Evolutionary conservation across 345 rosid species (phyloP), one percentile per base, ranked within the genome.

Genomic region (Brassica carinata): DNA sequence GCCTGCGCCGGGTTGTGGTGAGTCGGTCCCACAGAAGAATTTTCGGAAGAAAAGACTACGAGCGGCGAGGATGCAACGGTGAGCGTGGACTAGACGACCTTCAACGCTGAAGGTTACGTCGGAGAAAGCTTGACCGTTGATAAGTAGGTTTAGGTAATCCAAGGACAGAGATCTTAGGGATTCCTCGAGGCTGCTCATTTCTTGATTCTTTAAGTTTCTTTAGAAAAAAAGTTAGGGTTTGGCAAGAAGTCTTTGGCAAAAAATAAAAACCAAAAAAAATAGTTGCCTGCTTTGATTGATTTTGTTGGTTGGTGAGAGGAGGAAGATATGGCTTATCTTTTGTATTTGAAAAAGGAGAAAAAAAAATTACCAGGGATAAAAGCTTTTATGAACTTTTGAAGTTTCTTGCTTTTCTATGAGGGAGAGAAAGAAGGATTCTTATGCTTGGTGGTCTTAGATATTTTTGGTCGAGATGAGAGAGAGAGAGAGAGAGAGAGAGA

Each of bases 91-190:
- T 31, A 94, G 76, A 5, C 99, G 91, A 53, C 99, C 99, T 77
- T 96, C 99, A 4, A 96, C 99, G 67, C 97, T 96, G 86, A 96
- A 96, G 79, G 98, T 94, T 14, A 94, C 98, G 86, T 96, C 99
- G 4, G 98, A 91, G 91, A 94, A 96, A 76, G 97, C 99, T 81
- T 94, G 97, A 51, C 99, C 99, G 79, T 96, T 94, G 89, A 96
- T 96, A 64, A 96, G 85, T 18, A 96, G 94, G 83, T 96, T 96
- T 14, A 96, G 87, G 75, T 88, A 94, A 85, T 96, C 99, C 1
- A 90, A 71, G 8, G 99, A 96, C n/a, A 96, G 88, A 80, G 98
- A 88, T 92, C 96, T 87, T 67, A 92, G 64, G 5, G 97, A 87
- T 66, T 96, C 98, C 77, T 94, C 98, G 4, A 89, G 82, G 53